These are phyloP conservation scores for Papiliotrema nemorosa DNA, from an alignment of 1,284 basidiomycete genomes.

Conservation along the genomic window DNA sequence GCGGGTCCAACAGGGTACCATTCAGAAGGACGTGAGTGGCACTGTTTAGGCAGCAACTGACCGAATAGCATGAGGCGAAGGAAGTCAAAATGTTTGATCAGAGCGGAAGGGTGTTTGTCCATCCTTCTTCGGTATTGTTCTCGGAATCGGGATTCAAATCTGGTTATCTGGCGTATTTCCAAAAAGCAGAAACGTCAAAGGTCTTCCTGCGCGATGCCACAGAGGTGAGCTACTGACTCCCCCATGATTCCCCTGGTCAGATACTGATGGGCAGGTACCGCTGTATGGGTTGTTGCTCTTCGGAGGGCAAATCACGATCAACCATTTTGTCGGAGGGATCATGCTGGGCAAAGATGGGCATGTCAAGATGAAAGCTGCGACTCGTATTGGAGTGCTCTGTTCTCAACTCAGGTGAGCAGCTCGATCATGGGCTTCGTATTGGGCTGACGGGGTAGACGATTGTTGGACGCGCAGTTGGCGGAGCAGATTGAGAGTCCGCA, in stretches of 20 bases:
- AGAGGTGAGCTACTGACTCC: slow-evolving; percentile 56
- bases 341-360: slow-evolving; percentile 57
- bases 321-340: slow-evolving; percentile 72
- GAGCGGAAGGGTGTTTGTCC: slow-evolving; percentile 52
- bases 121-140: slow-evolving; percentile 82
- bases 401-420: slow-evolving; percentile 69
- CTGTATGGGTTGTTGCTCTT: slow-evolving; percentile 80
- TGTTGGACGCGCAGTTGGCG: slow-evolving; percentile 68
- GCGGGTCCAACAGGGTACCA: slow-evolving; percentile 70
- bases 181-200: slow-evolving; percentile 78
- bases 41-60: neutral
- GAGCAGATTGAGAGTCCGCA: slow-evolving; percentile 51
- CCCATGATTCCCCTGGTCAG: neutral
- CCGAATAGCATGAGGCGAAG: slow-evolving; percentile 60
- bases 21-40: slow-evolving; percentile 61
- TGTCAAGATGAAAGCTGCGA: slow-evolving; percentile 74
- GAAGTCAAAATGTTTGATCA: slow-evolving; percentile 75
- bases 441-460: slow-evolving; percentile 40
- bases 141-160: slow-evolving; percentile 66
- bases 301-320: slow-evolving; percentile 72
- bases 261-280: slow-evolving; percentile 58
- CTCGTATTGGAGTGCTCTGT: slow-evolving; percentile 82
- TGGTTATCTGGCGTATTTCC: slow-evolving; percentile 77
- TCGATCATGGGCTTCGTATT: neutral
- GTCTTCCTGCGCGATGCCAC: slow-evolving; percentile 84